Conservation (phyloP, 1,284 basidiomycete species). For the Heterobasidion irregulare region DNA sequence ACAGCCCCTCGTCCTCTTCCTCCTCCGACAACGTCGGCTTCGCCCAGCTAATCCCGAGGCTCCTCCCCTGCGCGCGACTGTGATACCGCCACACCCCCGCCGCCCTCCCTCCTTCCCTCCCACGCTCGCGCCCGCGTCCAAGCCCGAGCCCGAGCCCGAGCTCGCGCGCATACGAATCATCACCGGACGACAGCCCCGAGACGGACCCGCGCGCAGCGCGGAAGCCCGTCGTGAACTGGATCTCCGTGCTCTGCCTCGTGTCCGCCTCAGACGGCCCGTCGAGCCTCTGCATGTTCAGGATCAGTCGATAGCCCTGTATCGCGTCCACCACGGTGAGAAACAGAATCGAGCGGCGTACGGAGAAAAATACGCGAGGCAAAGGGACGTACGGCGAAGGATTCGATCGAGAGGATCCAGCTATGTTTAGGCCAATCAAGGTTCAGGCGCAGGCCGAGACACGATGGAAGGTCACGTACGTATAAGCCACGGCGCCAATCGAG, state of each 20-base stretch:
- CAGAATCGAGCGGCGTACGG: too few relatives aligned
- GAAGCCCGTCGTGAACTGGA: not conserved
- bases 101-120: too few relatives aligned
- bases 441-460: not conserved
- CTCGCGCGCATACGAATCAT: not conserved
- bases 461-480: not conserved
- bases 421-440: not conserved
- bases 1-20: not conserved
- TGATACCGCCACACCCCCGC: not conserved
- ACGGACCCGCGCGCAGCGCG: not conserved
- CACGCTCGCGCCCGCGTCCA: too few relatives aligned
- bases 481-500: not conserved
- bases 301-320: slow-evolving; percentile 1
- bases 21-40: not conserved
- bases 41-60: not conserved
- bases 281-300: slow-evolving; percentile 3
- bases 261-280: not conserved
- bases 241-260: not conserved
- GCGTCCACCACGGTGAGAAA: too few relatives aligned
- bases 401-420: slow-evolving; percentile 3
- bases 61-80: not conserved
- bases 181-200: not conserved
- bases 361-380: not conserved
- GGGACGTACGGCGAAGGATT: slow-evolving; percentile 3
- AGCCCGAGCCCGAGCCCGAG: too few relatives aligned